A percentile compares a stretch with the other conserved stretches of the same genome.
Conservation (phyloP, 2,329 filamentous ascomycete genomes). For the Clarireedia paspali region DNA sequence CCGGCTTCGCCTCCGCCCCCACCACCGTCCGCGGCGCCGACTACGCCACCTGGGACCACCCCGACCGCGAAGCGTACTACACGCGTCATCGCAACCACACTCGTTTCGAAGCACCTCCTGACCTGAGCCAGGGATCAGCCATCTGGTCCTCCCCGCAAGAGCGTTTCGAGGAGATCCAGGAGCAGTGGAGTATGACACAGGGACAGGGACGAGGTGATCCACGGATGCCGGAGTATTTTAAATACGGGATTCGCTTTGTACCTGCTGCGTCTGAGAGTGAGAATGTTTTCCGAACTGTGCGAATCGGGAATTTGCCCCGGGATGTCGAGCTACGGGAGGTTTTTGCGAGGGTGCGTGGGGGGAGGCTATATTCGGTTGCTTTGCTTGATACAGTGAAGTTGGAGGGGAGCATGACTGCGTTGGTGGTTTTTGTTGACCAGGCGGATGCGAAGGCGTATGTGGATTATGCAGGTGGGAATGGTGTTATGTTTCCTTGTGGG, state of each 20-base stretch:
- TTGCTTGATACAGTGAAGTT: constrained; percentile 11
- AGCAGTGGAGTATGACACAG: not conserved
- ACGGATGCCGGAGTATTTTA: constrained; percentile 18
- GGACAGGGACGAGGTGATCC: too few species aligned
- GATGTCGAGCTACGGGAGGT: constrained; percentile 19
- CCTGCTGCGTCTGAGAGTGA: constrained; percentile 4
- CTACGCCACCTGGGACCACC: constrained; percentile 8
- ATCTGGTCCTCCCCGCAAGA: constrained; percentile 1
- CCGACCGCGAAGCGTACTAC: not conserved
- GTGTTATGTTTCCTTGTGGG: constrained; percentile 9
- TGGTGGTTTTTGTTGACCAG: constrained; percentile 21
- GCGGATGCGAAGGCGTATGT: constrained; percentile 19
- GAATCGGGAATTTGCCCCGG: constrained; percentile 17
- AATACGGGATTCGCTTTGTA: constrained; percentile 18
- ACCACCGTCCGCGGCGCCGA: constrained; percentile 13
- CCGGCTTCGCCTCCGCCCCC: constrained; percentile 13
- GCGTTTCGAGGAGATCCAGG: not conserved
- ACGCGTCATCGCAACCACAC: not conserved
- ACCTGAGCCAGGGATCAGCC: not conserved
- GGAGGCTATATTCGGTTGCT: constrained; percentile 15
- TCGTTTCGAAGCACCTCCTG: too few species aligned
- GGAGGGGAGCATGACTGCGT: constrained; percentile 13
- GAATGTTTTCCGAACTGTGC: constrained; percentile 14
- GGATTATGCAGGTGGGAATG: constrained; percentile 10
- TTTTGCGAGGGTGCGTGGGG: constrained; percentile 20